Percentiles rank a stretch among this genome's conserved stretches.
Evolutionary conservation across 2,329 filamentous ascomycete genomes (phyloP).

Genomic region (Aspergillus pseudoterreus): DNA sequence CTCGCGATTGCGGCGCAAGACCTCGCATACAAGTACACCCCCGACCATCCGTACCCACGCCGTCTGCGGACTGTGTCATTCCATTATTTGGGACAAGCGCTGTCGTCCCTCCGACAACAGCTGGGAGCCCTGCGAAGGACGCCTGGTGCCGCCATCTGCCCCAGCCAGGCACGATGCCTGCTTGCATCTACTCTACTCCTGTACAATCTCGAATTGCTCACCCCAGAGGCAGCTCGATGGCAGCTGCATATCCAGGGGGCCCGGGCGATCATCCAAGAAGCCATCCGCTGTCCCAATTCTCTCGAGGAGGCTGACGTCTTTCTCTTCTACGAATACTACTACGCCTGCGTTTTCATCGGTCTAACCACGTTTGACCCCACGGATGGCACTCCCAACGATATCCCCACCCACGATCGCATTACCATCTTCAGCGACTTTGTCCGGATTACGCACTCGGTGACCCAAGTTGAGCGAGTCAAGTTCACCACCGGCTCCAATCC

Average conservation of each 20-base stretch:
- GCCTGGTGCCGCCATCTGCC: neutral
- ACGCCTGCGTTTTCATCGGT: conserved; percentile 22
- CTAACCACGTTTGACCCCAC: conserved; percentile 21
- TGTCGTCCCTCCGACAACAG: conserved; percentile 10
- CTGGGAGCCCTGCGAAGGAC: conserved; percentile 7
- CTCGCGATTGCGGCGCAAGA: conserved; percentile 24
- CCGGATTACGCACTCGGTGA: conserved; percentile 21
- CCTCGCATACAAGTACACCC: conserved; percentile 11
- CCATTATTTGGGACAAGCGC: conserved; percentile 8
- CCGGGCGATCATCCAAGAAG: conserved; percentile 17
- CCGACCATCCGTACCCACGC: conserved; percentile 4
- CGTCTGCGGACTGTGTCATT: conserved; percentile 10
- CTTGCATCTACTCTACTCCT: conserved; percentile 24
- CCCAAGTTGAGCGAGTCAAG: conserved; percentile 17
- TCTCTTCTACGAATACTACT: conserved; percentile 26
- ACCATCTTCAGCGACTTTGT: conserved; percentile 23
- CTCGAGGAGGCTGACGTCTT: conserved; percentile 12
- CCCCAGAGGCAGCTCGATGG: conserved; percentile 18
- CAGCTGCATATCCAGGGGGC: conserved; percentile 23
- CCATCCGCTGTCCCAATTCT: neutral
- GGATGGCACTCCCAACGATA: conserved; percentile 10
- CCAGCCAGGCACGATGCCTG: conserved; percentile 6
- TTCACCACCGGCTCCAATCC: neutral
- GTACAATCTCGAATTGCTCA: conserved; percentile 24
- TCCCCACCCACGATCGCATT: conserved; percentile 12